A percentile compares a stretch with the other conserved stretches of the same genome.
phyloP scores from a whole-genome alignment of 2,329 filamentous ascomycete species.

The Cercospora nicotianae region DNA sequence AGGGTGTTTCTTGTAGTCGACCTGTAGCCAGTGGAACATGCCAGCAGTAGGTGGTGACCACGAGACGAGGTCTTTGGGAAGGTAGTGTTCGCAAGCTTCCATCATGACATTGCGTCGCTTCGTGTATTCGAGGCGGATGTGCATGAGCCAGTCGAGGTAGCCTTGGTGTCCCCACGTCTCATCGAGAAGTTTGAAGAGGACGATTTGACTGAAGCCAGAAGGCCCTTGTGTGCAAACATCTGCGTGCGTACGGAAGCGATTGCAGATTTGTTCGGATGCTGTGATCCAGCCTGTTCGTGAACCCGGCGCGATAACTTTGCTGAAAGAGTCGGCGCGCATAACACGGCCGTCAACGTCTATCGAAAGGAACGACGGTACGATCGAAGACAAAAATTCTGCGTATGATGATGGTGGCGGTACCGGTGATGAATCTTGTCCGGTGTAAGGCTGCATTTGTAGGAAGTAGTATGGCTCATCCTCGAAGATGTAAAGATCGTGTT shows the following conservation, averaged over 20 bases:
- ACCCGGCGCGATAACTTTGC: slow-evolving; percentile 87
- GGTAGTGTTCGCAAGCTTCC: slow-evolving; percentile 72
- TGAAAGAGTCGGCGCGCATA: slow-evolving; percentile 87
- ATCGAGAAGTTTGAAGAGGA: slow-evolving; percentile 86
- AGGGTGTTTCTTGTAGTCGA: slow-evolving; percentile 68
- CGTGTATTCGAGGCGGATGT: slow-evolving; percentile 79
- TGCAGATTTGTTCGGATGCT: slow-evolving; percentile 77
- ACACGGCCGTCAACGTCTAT: slow-evolving; percentile 85
- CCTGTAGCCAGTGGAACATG: slow-evolving; percentile 88
- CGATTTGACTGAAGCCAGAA: slow-evolving; percentile 77
- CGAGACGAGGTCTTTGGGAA: slow-evolving; percentile 71
- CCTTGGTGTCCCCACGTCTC: slow-evolving; percentile 91
- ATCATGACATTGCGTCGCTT: slow-evolving; percentile 73
- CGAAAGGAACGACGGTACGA: slow-evolving; percentile 78
- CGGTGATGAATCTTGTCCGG: slow-evolving; percentile 52
- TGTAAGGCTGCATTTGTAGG: slow-evolving; percentile 80
- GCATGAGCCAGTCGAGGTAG: slow-evolving; percentile 85
- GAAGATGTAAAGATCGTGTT: slow-evolving; percentile 82
- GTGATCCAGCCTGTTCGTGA: slow-evolving; percentile 91
- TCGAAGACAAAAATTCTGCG: slow-evolving; percentile 69
- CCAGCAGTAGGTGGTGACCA: slow-evolving; percentile 81
- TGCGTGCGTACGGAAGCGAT: slow-evolving; percentile 77
- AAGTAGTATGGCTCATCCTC: slow-evolving; percentile 97
- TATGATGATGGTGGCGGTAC: slow-evolving; percentile 61
- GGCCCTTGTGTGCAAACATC: slow-evolving; percentile 86